Evolutionary conservation across 805 yeast species (phyloP).

Genomic region (Metschnikowia sp.): DNA sequence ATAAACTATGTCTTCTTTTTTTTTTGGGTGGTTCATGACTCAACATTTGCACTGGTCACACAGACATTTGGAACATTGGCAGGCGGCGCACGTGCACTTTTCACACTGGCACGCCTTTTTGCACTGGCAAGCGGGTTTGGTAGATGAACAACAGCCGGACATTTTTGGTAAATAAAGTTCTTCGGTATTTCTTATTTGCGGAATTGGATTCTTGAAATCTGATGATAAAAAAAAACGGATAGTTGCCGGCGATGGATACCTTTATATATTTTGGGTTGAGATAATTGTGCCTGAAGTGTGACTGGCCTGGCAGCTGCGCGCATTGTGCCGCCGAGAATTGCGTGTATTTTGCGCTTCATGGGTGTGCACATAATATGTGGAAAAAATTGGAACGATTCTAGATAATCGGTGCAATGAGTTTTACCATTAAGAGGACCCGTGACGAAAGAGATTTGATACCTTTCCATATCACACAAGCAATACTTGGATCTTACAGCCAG

Average conservation of each 20-base stretch:
- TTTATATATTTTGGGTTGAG: not conserved
- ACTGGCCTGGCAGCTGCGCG: not conserved
- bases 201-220: not conserved
- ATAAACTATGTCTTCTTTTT: too few relatives aligned
- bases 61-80: constrained; percentile 1
- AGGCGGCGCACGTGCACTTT: constrained; percentile 3
- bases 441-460: too few relatives aligned
- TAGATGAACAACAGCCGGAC: constrained; percentile 1
- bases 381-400: not conserved
- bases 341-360: not conserved
- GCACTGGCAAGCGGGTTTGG: constrained; percentile 5
- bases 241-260: not conserved
- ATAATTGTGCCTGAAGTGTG: not conserved
- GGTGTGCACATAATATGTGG: not conserved
- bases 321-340: constrained; percentile 2
- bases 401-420: too few relatives aligned
- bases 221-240: too few relatives aligned
- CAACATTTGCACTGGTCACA: constrained; percentile 4
- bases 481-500: too few relatives aligned
- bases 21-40: not conserved
- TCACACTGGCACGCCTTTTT: constrained; percentile 1
- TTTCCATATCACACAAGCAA: too few relatives aligned
- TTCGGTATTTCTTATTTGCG: not conserved
- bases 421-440: too few relatives aligned
- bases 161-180: not conserved